phyloP scores from a whole-genome alignment of 2,329 filamentous ascomycete genomes.

The Macrophomina phaseolina region DNA sequence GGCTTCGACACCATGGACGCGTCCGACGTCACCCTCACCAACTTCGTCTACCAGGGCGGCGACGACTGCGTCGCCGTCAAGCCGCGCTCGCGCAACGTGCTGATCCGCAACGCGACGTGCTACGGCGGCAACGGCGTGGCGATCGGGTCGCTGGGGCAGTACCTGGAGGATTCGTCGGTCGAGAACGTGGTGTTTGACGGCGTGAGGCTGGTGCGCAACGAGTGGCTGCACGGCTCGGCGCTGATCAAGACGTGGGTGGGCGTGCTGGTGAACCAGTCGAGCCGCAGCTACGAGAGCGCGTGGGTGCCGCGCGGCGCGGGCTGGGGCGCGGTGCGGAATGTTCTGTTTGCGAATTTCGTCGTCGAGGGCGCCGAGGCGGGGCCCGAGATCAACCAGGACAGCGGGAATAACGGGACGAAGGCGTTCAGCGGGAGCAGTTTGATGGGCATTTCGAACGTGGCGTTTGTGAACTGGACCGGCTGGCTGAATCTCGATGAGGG shows the following conservation, averaged over 20 bases:
- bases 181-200: slow-evolving; percentile 56
- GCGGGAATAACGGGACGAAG: slow-evolving; percentile 57
- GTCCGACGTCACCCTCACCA: slow-evolving; percentile 55
- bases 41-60: slow-evolving; percentile 62
- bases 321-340: slow-evolving; percentile 59
- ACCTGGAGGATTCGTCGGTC: slow-evolving; percentile 60
- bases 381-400: slow-evolving; percentile 55
- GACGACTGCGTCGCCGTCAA: slow-evolving; percentile 69
- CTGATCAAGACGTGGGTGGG: slow-evolving; percentile 66
- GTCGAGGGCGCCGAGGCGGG: slow-evolving; percentile 54
- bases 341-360: slow-evolving; percentile 59
- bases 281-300: slow-evolving; percentile 53
- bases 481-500: slow-evolving; percentile 42
- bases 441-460: slow-evolving; percentile 57
- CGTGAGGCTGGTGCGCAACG: slow-evolving; percentile 52
- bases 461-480: slow-evolving; percentile 60
- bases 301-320: slow-evolving; percentile 58
- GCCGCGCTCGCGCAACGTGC: slow-evolving; percentile 65
- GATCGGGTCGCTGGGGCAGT: slow-evolving; percentile 61
- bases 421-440: slow-evolving; percentile 55
- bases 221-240: slow-evolving; percentile 55
- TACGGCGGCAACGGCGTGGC: slow-evolving; percentile 60
- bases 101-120: slow-evolving; percentile 60
- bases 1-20: slow-evolving; percentile 64
- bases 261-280: slow-evolving; percentile 49